Base-by-base conservation (phyloP, 1,284 basidiomycete genomes). In the Cryptococcus neoformans region DNA sequence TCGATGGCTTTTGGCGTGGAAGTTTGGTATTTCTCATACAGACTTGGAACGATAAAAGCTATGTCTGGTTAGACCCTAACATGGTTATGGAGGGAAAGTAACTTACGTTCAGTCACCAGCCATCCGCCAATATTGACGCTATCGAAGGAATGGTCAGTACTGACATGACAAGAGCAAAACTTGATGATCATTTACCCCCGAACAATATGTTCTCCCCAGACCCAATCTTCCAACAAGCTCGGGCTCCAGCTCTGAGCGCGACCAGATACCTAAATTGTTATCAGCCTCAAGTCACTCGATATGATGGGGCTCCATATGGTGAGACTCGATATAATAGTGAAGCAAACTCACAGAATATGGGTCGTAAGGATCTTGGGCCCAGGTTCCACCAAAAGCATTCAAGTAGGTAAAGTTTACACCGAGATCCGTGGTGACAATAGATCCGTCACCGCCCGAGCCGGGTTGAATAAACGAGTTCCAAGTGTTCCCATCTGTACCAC, bases 91-190 rank as follows among this genome's bases (percentile, higher is more conserved):
- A 28, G 17, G 35, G n/a, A n/a, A n/a, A 51, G 83, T 17, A 84
- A 85, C 70, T 62, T 45, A 74, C 72, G 74, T 57, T 76, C 74
- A 28, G 74, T 76, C 4, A 76, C 74, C 2, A 76, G 69, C 74
- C 74, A 76, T 42, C 74, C 93, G 61, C 93, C 93, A 37, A 95
- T 74, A 73, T 95, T 96, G 56, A 95, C 90, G 49, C 81, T 88
- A 70, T 77, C 78, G 28, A 21, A 21, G 49, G 28, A 28, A 28
- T 28, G 50, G 11, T 38, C 14, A 49, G 52, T 54, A 57, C 52
- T 11, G 17, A 28, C 28, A 28, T 28, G 28, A 28, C 28, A 28
- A 28, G 28, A 28, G 28, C 28, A 4, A 28, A 21, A 38, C 12
- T 21, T 8, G 8, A 9, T 16, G n/a, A 5, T 3, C 34, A 59